Base-by-base conservation (phyloP, 441 rosid genomes). In the Adansonia madagascariensis region DNA sequence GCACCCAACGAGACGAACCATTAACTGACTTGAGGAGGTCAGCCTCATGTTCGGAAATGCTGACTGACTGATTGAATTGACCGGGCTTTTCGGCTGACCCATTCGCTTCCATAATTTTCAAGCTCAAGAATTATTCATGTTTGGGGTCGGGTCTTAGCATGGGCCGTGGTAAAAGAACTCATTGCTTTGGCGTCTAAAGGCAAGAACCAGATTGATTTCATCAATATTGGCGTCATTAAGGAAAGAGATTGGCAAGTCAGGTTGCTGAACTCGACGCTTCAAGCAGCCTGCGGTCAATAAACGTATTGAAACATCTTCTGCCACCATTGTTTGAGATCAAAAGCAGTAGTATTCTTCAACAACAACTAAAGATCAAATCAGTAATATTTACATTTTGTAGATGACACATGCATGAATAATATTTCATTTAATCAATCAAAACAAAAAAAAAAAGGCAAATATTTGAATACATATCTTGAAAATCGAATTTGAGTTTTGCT, bases 41-140 rank as follows among this genome's bases (percentile, higher is more conserved):
- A 43, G 52, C 18, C 39, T 11, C 72, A 11, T 5, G 72, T 20
- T 46, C 14, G 17, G 43, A 49, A 65, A 18, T 3, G 17, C 49
- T 69, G 73, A 69, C 43, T 3, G 73, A 68, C 57, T 7, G 57
- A 24, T 69, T 47, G 43, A 69, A 47, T 69, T 69, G 73, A 69
- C 73, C 24, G 3, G 57, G 20, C 18, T 15, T 0, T 61, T 22
- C 14, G 3, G 11, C 43, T 69, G 73, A 69, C 73, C 11, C 6
- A 1, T 24, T 49, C 73, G 56, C 6, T 12, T 22, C 24, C 64
- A 59, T 59, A 59, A 59, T 22, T 59, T 59, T 59, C 64, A 22
- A 59, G 35, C 3, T 12, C 43, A 60, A 61, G 11, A 7, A 55
- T 55, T 6, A 17, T 55, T 17, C 20, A 1, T 27, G 1, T 12